Conservation (phyloP, 257 asterid species). For the Jaltomata sinuosa region DNA sequence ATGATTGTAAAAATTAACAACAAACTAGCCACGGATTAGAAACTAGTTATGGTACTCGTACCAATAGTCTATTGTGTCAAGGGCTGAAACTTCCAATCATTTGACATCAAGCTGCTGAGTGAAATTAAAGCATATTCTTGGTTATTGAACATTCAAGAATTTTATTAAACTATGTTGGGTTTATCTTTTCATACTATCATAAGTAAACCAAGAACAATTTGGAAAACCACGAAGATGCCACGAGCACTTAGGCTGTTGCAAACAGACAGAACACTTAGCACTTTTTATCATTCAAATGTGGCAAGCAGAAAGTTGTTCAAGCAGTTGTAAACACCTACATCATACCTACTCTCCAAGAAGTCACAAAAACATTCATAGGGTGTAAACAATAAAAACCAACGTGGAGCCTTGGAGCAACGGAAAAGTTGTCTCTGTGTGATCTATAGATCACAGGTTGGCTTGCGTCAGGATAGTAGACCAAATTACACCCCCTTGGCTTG, state of each 20-base stretch:
- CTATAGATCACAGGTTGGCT: not conserved
- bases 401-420: not conserved
- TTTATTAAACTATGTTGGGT: not conserved
- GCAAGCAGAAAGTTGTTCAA: not conserved
- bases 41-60: not conserved
- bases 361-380: not conserved
- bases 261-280: not conserved
- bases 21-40: not conserved
- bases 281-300: not conserved
- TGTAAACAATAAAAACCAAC: not conserved
- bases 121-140: not conserved
- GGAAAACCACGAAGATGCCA: not conserved
- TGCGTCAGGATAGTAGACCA: too few species aligned
- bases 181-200: not conserved
- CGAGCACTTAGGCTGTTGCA: not conserved
- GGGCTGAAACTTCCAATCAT: not conserved
- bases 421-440: not conserved
- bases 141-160: not conserved
- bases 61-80: not conserved
- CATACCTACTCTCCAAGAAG: too few species aligned
- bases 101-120: not conserved
- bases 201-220: not conserved
- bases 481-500: too few species aligned
- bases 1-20: constrained; percentile 8
- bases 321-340: not conserved